Base-by-base conservation (phyloP, 2,329 filamentous ascomycete genomes). In the Venturia effusa region DNA sequence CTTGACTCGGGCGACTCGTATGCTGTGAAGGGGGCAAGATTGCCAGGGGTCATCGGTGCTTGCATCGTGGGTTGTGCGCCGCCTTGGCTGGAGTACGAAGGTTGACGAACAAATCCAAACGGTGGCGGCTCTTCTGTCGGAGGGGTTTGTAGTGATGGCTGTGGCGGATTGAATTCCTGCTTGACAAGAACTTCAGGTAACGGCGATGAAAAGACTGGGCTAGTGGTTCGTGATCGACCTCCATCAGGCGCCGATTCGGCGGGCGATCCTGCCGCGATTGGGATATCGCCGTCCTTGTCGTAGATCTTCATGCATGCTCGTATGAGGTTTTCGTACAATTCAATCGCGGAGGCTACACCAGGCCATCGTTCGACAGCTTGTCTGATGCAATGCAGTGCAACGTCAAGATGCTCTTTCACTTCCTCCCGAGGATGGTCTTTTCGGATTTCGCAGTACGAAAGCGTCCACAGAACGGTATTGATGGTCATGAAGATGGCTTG, bases 321-420 rank as follows among this genome's bases (percentile, higher is more conserved):
- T 59, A 93, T 88, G 61, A 99, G 84, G 67, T 90, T 92, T n/a
- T 84, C 81, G 72, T 97, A 97, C 15, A 97, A 83, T 69, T 94
- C 85, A 11, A 90, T 86, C 3, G 92, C 92, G 19, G 91, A 89
- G 45, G 87, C 84, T 1, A 93, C 92, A 13, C 93, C 94, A 0
- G 94, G 94, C 94, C 94, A 97, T 66, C 92, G 83, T 70, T 93
- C 89, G 0, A 89, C 88, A 64, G 90, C 92, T 64, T 88, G 84
- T 65, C 87, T 83, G 66, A 97, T 88, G 4, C 89, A 88, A 62
- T 92, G 88, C 65, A 97, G 79, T 0, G 90, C 89, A 24, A 86
- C 83, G 59, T 87, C 82, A 54, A 96, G 81, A 68, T 94, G 83
- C 32, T 84, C 80, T 70, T 93, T 86, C 0, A 96, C 88, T 67